Base-by-base conservation (phyloP, 2,329 filamentous ascomycete species). In the Arthroderma sp. region DNA sequence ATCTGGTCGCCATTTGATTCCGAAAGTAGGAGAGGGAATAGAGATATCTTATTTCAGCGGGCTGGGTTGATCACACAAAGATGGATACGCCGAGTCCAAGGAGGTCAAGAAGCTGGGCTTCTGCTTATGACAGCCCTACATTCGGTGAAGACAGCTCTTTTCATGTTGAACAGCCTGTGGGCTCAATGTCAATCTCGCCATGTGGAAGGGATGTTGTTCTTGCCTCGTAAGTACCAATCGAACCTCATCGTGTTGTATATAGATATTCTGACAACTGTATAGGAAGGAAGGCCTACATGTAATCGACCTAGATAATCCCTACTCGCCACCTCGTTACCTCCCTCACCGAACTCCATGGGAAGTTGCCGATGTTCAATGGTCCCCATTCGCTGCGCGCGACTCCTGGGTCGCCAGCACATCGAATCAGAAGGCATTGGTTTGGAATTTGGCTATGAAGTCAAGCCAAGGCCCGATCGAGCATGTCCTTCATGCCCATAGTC, bases 301-400 rank as follows among this genome's bases (percentile, higher is more conserved):
- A 53, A 88, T 95, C 57, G 88, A 95, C 56, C 72, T 95, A 39
- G 88, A 95, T 66, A 87, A 81, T 7, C 86, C 86, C 1, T 91
- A 87, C 59, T 91, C 83, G 48, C 82, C 83, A 6, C 89, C 89
- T 11, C 82, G 87, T 11, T 82, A 87, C 56, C 73, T 95, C 54
- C 83, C 83, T 50, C 86, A 94, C 64, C 83, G 86, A 45, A 80
- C 86, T 37, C 83, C 86, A n/a, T 95, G 88, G 86, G 80, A 94
- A 42, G 88, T 94, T 4, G 87, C 89, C 7, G 89, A 95, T 63
- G 88, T 94, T 29, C 89, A 95, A 64, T 95, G 89, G 89, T 94
- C 86, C 7, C 89, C 89, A 1, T 94, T 95, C 61, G 84, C 88
- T 8, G 78, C 77, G 15, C 78, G 88, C 40, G 85, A 94, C 61